Base-by-base conservation (phyloP, 2,329 filamentous ascomycete species). In the Phaeosphaeria sp. region DNA sequence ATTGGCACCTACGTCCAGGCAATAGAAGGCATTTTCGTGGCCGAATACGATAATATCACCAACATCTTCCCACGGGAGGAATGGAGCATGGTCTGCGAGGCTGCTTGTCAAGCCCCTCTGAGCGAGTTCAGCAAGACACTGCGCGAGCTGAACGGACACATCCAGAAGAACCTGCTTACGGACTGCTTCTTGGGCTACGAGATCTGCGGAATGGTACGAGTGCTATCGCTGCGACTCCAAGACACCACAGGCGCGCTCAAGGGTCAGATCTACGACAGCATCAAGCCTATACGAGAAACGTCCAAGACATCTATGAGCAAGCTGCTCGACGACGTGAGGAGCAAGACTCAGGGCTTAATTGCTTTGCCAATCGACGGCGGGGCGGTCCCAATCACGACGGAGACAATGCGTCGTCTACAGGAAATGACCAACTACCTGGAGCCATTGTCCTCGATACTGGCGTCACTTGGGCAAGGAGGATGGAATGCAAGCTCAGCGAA, bases 121-220 rank as follows among this genome's bases (percentile, higher is more conserved):
- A 85, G 88, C 7, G 93, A 97, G 69, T 90, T 98, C 66, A 88
- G 90, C 6, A 89, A 92, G 66, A 97, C 95, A 0, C 78, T 98
- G 53, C 87, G 91, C 25, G 94, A 98, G 71, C 83, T 99, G 30
- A 97, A 98, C 75, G 85, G 87, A 49, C 93, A 97, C 71, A 93
- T 98, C 77, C 93, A 93, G 73, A 82, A 86, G 42, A 93, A 97
- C 72, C 81, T 97, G 40, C 86, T 88, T 65, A 97, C 92, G 0
- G 95, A 99, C 76, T 98, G 94, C 77, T 98, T 92, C 75, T 85
- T 99, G 49, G 93, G 93, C 7, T 99, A 96, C 75, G 95, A 99
- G 74, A 91, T 98, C 30, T 91, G 96, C 30, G 94, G 97, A 69
- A 91, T 97, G 59, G 87, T 98, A 47, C 91, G 92, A 0, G 86